phyloP scores from a whole-genome alignment of 805 yeast genomes.

The Peterozyma toletana region DNA sequence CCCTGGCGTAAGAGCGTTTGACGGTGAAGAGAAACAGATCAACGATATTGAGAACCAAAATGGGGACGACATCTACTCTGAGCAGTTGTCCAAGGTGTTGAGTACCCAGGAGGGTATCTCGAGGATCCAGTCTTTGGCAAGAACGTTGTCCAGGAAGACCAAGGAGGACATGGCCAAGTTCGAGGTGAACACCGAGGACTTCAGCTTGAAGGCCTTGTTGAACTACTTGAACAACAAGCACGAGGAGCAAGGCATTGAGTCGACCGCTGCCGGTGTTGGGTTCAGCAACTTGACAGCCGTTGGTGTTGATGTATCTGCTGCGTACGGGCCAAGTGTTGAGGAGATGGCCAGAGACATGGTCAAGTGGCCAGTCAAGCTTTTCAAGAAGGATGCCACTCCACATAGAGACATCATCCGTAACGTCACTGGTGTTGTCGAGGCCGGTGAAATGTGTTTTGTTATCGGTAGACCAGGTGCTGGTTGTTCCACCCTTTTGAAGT shows the following conservation, averaged over 20 bases:
- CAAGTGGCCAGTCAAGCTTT: constrained; percentile 17
- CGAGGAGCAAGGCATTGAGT: constrained; percentile 28
- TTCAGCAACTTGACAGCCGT: constrained; percentile 26
- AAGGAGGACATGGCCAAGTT: constrained; percentile 27
- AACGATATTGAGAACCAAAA: constrained; percentile 18
- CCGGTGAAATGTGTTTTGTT: constrained; percentile 41
- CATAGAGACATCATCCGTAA: constrained; percentile 18
- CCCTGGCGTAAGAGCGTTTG: no score
- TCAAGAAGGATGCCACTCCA: constrained; percentile 18
- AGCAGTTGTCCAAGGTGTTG: constrained; percentile 14
- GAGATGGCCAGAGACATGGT: constrained; percentile 23
- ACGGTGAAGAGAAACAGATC: no score
- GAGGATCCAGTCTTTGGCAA: constrained; percentile 31
- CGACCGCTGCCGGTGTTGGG: constrained; percentile 36
- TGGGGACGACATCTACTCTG: constrained; percentile 15
- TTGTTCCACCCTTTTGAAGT: constrained; percentile 40
- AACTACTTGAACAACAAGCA: constrained; percentile 25
- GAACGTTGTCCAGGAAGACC: constrained; percentile 33
- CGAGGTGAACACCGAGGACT: constrained; percentile 30
- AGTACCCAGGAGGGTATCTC: background rate
- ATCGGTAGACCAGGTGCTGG: constrained; percentile 50
- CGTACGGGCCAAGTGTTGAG: constrained; percentile 30
- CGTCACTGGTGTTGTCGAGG: constrained; percentile 28
- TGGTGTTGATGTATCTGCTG: constrained; percentile 36
- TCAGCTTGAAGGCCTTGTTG: constrained; percentile 29